Base-by-base conservation (phyloP, 2,329 filamentous ascomycete species). In the Tolypocladium guangdongense region DNA sequence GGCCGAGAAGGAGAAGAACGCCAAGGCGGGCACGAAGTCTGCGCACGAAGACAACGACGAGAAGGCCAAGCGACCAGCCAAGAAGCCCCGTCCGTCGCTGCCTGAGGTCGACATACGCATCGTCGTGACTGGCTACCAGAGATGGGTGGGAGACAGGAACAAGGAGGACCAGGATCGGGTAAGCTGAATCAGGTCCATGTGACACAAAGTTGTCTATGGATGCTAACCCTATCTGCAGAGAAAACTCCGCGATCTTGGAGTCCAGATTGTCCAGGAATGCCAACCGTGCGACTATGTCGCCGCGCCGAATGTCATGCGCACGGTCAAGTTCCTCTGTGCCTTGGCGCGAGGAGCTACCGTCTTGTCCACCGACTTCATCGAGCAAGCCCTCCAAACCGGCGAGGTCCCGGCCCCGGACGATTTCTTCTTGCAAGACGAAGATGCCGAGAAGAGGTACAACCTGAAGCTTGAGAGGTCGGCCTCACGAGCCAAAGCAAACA, bases 291-390 rank as follows among this genome's bases (percentile, higher is more conserved):
- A 92, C 62, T 88, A 95, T 66, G 80, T 99, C 12, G 90, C 90
- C 36, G 92, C 92, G 4, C 93, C 92, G 1, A 81, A 83, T 43
- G 83, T 97, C 56, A 82, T 96, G 36, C 86, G 93, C 38, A 99
- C 93, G 0, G 84, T 89, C 66, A 99, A 99, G 65, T 99, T 99
- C 65, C 84, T 97, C 50, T 87, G 86, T 56, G 90, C 90, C 14
- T 74, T 99, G 32, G 90, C 93, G 20, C 84, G 83, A 55, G 90
- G 88, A 0, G 89, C 90, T 0, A 78, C 81, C 1, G 81, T 97
- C 45, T 79, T 97, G 52, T 84, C 83, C 47, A 87, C 86, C 0
- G 78, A 81, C 10, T 99, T 90, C 67, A 81, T 99, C 54, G 87
- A 92, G 53, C 76, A 81, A 27, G 89, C 87, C 48, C 75, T 97